Evolutionary conservation across 2,329 filamentous ascomycete species (phyloP).

Genomic region (Colletotrichum chlorophyti): DNA sequence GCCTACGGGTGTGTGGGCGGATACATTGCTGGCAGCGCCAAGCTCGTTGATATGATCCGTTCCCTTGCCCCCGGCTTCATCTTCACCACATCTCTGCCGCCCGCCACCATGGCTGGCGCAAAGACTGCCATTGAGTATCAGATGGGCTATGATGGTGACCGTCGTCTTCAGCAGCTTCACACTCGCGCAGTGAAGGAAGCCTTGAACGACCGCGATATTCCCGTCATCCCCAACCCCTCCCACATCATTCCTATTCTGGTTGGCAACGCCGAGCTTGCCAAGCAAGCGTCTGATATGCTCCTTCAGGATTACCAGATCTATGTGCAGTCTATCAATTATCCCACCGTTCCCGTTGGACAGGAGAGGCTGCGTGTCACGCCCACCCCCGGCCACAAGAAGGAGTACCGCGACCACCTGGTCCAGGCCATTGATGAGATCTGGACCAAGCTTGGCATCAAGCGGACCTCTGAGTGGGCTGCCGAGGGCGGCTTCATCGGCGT

Average conservation of each 20-base stretch:
- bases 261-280: constrained; percentile 91
- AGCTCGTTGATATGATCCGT: constrained; percentile 89
- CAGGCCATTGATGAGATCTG: constrained; percentile 87
- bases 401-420: constrained; percentile 86
- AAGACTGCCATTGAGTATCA: constrained; percentile 94
- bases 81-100: constrained; percentile 96
- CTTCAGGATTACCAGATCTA: constrained; percentile 92
- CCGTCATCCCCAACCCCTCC: constrained; percentile 96
- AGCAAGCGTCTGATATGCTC: constrained; percentile 89
- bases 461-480: constrained; percentile 89
- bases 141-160: constrained; percentile 82
- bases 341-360: constrained; percentile 96
- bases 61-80: constrained; percentile 98
- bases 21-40: constrained; percentile 90
- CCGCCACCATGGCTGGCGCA: constrained; percentile 95
- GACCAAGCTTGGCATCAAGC: constrained; percentile 87
- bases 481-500: constrained; percentile 96
- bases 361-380: constrained; percentile 95
- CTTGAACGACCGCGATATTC: constrained; percentile 80
- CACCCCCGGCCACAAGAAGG: constrained; percentile 87
- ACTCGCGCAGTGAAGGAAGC: constrained; percentile 92
- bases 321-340: constrained; percentile 99
- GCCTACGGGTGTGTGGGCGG: constrained; percentile 97
- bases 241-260: constrained; percentile 96
- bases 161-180: constrained; percentile 92